A percentile compares a stretch with the other conserved stretches of the same genome.
Conservation (phyloP, 2,329 filamentous ascomycete species). For the Trichoderma sp. region DNA sequence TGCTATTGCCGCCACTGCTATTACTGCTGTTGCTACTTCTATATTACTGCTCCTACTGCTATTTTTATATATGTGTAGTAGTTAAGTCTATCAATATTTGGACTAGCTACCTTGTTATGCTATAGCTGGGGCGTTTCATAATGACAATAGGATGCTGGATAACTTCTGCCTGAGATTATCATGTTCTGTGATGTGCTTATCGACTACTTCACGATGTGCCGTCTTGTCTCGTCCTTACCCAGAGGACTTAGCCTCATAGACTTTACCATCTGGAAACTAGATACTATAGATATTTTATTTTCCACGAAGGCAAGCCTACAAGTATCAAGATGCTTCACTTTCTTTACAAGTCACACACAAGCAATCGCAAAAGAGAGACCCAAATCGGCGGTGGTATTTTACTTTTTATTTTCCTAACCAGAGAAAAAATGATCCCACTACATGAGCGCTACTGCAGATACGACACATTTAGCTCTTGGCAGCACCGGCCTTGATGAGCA, state of each 20-base stretch:
- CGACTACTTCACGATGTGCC: neutral
- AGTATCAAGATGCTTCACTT: neutral
- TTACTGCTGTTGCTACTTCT: too few relatives aligned
- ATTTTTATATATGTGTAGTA: too few relatives aligned
- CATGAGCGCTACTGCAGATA: neutral
- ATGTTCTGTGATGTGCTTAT: neutral
- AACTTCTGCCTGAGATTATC: neutral
- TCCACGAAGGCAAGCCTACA: neutral
- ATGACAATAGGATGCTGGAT: too few relatives aligned
- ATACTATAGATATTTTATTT: too few relatives aligned
- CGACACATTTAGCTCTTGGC: conserved; percentile 64
- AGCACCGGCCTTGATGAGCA: conserved; percentile 89
- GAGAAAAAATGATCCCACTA: neutral
- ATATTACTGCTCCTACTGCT: too few relatives aligned
- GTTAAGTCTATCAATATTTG: too few relatives aligned
- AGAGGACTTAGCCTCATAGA: neutral
- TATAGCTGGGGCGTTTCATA: too few relatives aligned
- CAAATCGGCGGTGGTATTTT: conserved; percentile 8
- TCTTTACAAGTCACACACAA: neutral
- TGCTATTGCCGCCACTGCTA: too few relatives aligned
- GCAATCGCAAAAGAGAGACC: neutral
- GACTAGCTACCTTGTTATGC: too few relatives aligned
- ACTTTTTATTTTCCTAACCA: conserved; percentile 29
- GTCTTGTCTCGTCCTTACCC: neutral
- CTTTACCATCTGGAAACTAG: neutral